These are phyloP conservation scores for Termitomyces sp. DNA, from an alignment of 768 basidiomycete genomes.

Conservation along the genomic window DNA sequence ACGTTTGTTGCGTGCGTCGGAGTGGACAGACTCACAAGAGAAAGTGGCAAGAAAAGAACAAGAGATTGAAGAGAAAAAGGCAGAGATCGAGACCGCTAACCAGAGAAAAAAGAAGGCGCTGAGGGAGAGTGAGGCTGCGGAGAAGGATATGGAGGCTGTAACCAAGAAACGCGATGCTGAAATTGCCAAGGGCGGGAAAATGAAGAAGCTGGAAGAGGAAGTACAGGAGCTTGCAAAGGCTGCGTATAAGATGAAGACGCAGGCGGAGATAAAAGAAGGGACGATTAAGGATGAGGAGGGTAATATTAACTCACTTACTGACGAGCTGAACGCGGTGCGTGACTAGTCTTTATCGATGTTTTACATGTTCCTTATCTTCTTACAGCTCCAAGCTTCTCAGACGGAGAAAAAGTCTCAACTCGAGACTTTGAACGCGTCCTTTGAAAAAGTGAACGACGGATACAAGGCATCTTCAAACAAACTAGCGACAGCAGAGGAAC, in stretches of 20 bases:
- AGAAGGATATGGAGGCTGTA: slow-evolving; percentile 62
- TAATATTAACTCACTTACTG: slow-evolving; percentile 44
- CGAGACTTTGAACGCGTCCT: slow-evolving; percentile 44
- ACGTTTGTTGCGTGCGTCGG: slow-evolving; percentile 79
- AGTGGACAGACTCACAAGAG: slow-evolving; percentile 67
- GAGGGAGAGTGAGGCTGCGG: slow-evolving; percentile 56
- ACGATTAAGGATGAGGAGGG: slow-evolving; percentile 77
- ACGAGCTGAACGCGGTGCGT: slow-evolving; percentile 59
- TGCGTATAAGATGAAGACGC: slow-evolving; percentile 77
- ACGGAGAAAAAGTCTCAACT: slow-evolving; percentile 59
- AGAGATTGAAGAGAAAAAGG: slow-evolving; percentile 46
- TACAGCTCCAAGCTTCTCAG: slow-evolving; percentile 52
- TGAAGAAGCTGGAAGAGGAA: slow-evolving; percentile 79
- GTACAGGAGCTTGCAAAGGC: slow-evolving; percentile 75
- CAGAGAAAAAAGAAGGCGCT: slow-evolving; percentile 43
- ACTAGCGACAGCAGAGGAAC: slow-evolving; percentile 75
- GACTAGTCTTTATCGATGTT: background rate
- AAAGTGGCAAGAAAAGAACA: slow-evolving; percentile 49
- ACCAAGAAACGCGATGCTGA: slow-evolving; percentile 79
- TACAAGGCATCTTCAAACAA: slow-evolving; percentile 56
- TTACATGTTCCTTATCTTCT: background rate
- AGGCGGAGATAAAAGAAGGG: slow-evolving; percentile 74
- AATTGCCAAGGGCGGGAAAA: slow-evolving; percentile 87
- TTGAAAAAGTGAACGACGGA: slow-evolving; percentile 61
- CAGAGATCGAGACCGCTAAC: slow-evolving; percentile 40